A percentile compares a stretch with the other conserved stretches of the same genome.
Evolutionary conservation across 2,329 filamentous ascomycete genomes (phyloP).

Genomic region (Cytospora piceae): DNA sequence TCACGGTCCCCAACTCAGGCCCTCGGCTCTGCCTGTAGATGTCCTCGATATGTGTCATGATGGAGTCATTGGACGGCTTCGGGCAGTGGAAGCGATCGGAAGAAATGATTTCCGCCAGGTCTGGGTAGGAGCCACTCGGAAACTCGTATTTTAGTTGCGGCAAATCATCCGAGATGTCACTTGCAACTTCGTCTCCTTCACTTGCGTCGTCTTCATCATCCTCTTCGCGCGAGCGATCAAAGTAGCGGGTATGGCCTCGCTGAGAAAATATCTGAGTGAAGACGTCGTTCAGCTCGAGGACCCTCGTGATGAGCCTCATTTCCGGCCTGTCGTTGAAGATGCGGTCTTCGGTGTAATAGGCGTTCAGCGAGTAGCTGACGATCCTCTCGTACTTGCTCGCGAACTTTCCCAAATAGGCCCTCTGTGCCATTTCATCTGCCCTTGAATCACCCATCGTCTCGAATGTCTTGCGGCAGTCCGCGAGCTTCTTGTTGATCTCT

Average conservation of each 20-base stretch:
- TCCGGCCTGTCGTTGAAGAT: constrained; percentile 37
- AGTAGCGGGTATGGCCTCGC: constrained; percentile 38
- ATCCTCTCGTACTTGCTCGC: constrained; percentile 39
- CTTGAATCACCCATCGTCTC: constrained; percentile 40
- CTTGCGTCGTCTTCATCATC: constrained; percentile 10
- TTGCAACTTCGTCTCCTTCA: constrained; percentile 12
- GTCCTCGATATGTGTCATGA: constrained; percentile 49
- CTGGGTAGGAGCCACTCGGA: constrained; percentile 22
- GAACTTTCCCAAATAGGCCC: constrained; percentile 41
- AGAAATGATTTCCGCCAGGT: constrained; percentile 38
- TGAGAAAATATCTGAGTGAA: constrained; percentile 40
- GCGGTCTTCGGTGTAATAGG: constrained; percentile 39
- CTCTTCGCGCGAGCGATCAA: constrained; percentile 23
- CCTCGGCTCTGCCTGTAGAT: constrained; percentile 52
- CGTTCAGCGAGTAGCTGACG: constrained; percentile 41
- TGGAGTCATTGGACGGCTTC: constrained; percentile 34
- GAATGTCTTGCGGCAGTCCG: constrained; percentile 29
- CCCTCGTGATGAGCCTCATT: constrained; percentile 44
- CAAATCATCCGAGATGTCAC: constrained; percentile 32
- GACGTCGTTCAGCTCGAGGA: constrained; percentile 43
- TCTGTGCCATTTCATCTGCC: constrained; percentile 38
- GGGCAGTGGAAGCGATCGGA: constrained; percentile 32
- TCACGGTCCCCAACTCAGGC: constrained; percentile 58
- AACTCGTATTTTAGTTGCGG: constrained; percentile 16
- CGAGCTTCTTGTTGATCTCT: constrained; percentile 35